These are phyloP conservation scores for Tanacetum coccineum DNA, from an alignment of 129 eudicot genomes.

Conservation along the genomic window DNA sequence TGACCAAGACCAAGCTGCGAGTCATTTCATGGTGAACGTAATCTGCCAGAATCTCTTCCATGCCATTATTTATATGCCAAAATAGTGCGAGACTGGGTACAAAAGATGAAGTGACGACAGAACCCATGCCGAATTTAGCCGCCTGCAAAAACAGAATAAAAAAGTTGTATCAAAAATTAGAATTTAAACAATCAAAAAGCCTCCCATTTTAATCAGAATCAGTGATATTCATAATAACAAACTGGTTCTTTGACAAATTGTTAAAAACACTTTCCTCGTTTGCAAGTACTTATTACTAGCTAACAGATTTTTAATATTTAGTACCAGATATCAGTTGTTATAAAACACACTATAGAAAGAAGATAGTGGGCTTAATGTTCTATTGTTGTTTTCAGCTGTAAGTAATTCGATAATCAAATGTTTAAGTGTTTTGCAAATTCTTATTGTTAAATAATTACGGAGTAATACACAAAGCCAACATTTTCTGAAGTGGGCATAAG, in stretches of 20 bases:
- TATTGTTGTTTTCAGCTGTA: background rate
- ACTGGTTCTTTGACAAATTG: too few species aligned
- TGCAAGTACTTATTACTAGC: background rate
- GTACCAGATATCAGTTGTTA: background rate
- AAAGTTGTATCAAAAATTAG: too few species aligned
- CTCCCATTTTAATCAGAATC: too few species aligned
- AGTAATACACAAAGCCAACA: background rate
- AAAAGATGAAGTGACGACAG: slow-evolving; percentile 25
- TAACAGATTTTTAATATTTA: background rate
- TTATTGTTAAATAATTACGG: background rate
- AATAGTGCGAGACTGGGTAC: slow-evolving; percentile 35
- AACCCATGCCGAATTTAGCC: slow-evolving; percentile 27
- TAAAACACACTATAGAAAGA: background rate
- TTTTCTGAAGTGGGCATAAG: background rate
- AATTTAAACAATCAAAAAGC: too few species aligned
- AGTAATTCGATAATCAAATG: background rate
- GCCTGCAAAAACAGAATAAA: slow-evolving; percentile 11
- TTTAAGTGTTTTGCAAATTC: background rate
- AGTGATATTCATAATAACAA: too few species aligned
- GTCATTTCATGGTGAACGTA: slow-evolving; percentile 57
- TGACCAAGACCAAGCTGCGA: slow-evolving; percentile 42
- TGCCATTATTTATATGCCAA: slow-evolving; percentile 42
- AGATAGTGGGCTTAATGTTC: background rate
- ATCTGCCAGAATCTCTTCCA: slow-evolving; percentile 52
- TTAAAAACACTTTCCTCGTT: background rate